Conservation (phyloP, 2,329 filamentous ascomycete genomes). For the Pseudohalonectria lignicola region DNA sequence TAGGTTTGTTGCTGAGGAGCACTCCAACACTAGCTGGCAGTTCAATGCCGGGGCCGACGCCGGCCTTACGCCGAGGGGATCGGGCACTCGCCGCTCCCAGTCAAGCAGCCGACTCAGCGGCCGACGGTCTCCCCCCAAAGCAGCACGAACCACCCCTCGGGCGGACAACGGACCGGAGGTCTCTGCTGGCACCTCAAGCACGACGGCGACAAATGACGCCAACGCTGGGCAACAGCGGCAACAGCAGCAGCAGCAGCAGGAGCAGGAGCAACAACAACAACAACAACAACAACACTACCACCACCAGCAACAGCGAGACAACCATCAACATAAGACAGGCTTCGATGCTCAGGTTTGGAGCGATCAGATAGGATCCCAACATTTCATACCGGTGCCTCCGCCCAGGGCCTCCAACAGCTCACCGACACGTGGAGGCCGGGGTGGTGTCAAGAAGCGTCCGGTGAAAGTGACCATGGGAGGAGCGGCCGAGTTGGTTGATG, state of each 20-base stretch:
- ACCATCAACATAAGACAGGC: slow-evolving; percentile 11
- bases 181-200: too few relatives aligned
- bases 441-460: slow-evolving; percentile 49
- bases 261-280: too few relatives aligned
- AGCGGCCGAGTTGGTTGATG: slow-evolving; percentile 31
- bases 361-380: slow-evolving; percentile 40
- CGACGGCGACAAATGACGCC: too few relatives aligned
- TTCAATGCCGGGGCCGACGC: slow-evolving; percentile 37
- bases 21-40: slow-evolving; percentile 28
- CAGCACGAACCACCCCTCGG: too few relatives aligned
- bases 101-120: slow-evolving; percentile 27
- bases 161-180: too few relatives aligned
- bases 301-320: too few relatives aligned
- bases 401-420: slow-evolving; percentile 27
- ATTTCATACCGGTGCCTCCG: slow-evolving; percentile 36
- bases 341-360: slow-evolving; percentile 45
- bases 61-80: slow-evolving; percentile 12
- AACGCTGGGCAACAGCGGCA: slow-evolving; percentile 5
- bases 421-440: slow-evolving; percentile 29
- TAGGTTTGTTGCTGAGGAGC: slow-evolving; percentile 41
- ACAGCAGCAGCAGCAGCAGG: slow-evolving; percentile 6
- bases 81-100: slow-evolving; percentile 23
- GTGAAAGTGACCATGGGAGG: slow-evolving; percentile 35
- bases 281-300: too few relatives aligned
- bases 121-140: slow-evolving; percentile 22